Conservation (phyloP, 768 basidiomycete genomes). For the Mycena rebaudengoi region DNA sequence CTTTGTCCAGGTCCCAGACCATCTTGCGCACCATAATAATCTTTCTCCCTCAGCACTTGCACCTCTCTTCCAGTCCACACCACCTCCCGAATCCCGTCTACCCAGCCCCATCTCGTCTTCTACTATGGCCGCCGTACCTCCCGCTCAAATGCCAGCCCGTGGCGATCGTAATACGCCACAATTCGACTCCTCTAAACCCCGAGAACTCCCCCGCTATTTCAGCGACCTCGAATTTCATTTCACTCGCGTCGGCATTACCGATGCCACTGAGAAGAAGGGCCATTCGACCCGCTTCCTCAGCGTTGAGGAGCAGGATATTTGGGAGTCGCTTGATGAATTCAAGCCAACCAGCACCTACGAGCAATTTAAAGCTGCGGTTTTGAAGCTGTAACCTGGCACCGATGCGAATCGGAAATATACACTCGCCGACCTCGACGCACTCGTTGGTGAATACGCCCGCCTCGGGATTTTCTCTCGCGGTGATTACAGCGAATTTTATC, state of each 20-base stretch:
- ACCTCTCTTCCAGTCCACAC: not conserved
- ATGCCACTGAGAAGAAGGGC: constrained; percentile 20
- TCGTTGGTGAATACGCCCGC: constrained; percentile 24
- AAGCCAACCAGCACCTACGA: constrained; percentile 18
- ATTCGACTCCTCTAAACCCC: constrained; percentile 2
- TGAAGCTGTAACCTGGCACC: constrained; percentile 29
- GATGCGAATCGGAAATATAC: constrained; percentile 21
- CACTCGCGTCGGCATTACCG: not conserved
- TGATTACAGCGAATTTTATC: constrained; percentile 12
- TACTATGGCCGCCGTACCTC: not conserved
- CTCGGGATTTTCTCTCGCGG: constrained; percentile 7
- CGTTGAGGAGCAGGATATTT: constrained; percentile 18
- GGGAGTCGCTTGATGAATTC: constrained; percentile 25
- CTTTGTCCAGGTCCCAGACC: not conserved
- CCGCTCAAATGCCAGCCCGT: constrained; percentile 18
- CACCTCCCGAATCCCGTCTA: not conserved
- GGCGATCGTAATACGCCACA: constrained; percentile 19
- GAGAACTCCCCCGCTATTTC: constrained; percentile 23
- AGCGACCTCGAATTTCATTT: constrained; percentile 18
- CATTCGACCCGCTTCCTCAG: constrained; percentile 10
- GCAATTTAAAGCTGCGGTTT: constrained; percentile 29
- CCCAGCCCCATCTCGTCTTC: not conserved
- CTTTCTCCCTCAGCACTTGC: not conserved
- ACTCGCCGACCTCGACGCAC: constrained; percentile 28
- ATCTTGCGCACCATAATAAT: not conserved